These are phyloP conservation scores for Heimioporus sp. DNA, from an alignment of 768 basidiomycete genomes.

Conservation along the genomic window DNA sequence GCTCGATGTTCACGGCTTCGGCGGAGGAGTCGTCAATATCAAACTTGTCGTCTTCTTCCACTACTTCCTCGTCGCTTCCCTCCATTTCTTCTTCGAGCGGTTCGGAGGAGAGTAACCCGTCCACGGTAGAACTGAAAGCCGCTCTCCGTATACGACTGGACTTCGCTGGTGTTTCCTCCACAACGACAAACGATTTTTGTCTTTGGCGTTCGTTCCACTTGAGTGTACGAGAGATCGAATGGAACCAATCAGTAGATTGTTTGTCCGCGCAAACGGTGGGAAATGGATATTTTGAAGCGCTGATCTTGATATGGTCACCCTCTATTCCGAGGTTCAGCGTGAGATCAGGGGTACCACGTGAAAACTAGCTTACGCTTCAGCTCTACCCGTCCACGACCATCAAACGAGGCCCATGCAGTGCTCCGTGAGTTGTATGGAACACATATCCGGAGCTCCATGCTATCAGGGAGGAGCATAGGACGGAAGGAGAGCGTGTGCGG, in stretches of 20 bases:
- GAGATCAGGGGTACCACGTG: background rate
- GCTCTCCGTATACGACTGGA: conserved; percentile 27
- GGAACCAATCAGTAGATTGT: conserved; percentile 99
- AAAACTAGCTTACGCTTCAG: conserved; percentile 71
- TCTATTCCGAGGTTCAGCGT: conserved; percentile 47
- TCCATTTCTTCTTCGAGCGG: conserved; percentile 43
- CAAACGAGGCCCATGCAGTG: conserved; percentile 99
- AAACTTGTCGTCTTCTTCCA: conserved; percentile 72
- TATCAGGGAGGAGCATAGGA: conserved; percentile 97
- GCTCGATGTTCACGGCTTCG: conserved; percentile 37
- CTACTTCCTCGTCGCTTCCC: conserved; percentile 39
- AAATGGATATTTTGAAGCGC: conserved; percentile 96
- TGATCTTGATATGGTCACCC: conserved; percentile 99
- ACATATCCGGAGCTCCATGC: conserved; percentile 96
- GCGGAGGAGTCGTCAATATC: conserved; percentile 92
- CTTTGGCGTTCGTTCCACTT: conserved; percentile 99
- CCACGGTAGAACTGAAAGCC: conserved; percentile 1
- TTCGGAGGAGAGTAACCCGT: conserved; percentile 15
- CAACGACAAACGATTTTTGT: conserved; percentile 98
- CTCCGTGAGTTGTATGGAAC: conserved; percentile 99
- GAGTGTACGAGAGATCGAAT: conserved; percentile 90
- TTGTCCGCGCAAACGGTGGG: conserved; percentile 98
- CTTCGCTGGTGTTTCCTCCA: conserved; percentile 78
- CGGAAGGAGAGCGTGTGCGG: conserved; percentile 98
- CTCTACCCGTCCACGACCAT: conserved; percentile 95